Percentiles rank a stretch among this genome's conserved stretches.
These are phyloP conservation scores for Cladosporium sphaerospermum DNA, from an alignment of 2,329 filamentous ascomycete genomes.

Conservation along the genomic window DNA sequence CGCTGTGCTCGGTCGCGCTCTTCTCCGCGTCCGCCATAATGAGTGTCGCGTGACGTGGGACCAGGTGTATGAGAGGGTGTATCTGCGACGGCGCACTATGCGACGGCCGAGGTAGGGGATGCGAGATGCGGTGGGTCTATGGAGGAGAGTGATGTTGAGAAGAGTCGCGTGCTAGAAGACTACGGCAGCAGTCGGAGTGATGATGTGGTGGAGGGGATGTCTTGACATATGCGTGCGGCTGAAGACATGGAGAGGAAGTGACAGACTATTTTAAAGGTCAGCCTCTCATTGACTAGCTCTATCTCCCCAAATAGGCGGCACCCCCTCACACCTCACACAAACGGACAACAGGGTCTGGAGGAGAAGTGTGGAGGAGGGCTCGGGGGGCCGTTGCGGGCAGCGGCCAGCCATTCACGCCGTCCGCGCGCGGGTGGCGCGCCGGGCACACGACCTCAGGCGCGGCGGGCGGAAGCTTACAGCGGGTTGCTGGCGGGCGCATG, in stretches of 20 bases:
- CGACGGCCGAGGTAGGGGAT: no score
- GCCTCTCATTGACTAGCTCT: conserved; percentile 3
- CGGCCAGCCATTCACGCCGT: conserved; percentile 2
- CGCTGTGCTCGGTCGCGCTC: conserved; percentile 12
- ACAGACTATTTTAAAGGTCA: neutral
- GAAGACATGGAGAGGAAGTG: neutral
- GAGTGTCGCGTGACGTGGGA: conserved; percentile 10
- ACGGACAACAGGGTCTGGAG: conserved; percentile 7
- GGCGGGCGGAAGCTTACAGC: conserved; percentile 5
- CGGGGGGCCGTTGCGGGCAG: neutral
- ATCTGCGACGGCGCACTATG: no score
- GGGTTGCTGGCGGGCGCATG: neutral
- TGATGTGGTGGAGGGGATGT: no score
- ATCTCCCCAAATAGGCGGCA: conserved; percentile 5
- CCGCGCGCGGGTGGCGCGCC: neutral
- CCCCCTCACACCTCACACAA: conserved; percentile 1
- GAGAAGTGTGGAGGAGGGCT: neutral
- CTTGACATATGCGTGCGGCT: conserved; percentile 8
- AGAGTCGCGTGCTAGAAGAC: no score
- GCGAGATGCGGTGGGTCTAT: no score
- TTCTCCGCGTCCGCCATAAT: conserved; percentile 15
- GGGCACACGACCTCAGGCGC: conserved; percentile 1
- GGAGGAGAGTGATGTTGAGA: no score
- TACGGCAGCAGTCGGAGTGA: no score
- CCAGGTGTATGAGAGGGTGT: no score